Base-by-base conservation (phyloP, 1,284 basidiomycete species). In the Cutaneotrichosporon sp. region DNA sequence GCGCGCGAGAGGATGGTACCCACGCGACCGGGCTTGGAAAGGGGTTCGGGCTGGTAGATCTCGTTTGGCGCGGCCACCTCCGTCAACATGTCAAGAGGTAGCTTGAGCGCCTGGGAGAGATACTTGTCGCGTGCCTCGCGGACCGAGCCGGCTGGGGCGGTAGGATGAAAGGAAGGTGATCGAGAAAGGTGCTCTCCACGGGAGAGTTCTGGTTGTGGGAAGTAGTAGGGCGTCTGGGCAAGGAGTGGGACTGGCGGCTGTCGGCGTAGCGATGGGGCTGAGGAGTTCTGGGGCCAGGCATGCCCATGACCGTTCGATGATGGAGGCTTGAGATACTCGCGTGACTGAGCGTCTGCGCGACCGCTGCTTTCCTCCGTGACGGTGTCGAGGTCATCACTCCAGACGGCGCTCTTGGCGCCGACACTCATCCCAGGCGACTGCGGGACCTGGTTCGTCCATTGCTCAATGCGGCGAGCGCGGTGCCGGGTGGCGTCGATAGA, bases 81-180 rank as follows among this genome's bases (percentile, higher is more conserved):
- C 0, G 65, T 31, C 11, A 78, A 57, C 63, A 78, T 70, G 11
- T 76, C 75, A 7, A 78, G 66, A 5, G 76, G 75, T 2, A 76
- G 58, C n/a, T 69, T 51, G 0, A 73, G 65, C 0, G 74, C 75
- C 0, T 72, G 73, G 26, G 65, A 50, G 50, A 78, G 64, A 56
- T 76, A 78, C 0, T 74, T 73, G 51, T 78, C 76, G 47, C 73
- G 66, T 56, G 70, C 59, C 0, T 71, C 67, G 38, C 67, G 69
- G 18, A 60, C 57, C 32, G 56, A 51, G n/a, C 14, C 31, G 36
- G 31, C 31, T 7, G 51, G 34, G 18, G n/a, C 18, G 51, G 22
- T 4, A 3, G 5, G 53, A n/a, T 2, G 46, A 16, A 18, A 49
- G 31, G 36, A 32, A n/a, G 31, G 55, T 49, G 49, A n/a, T 26